A percentile compares a stretch with the other conserved stretches of the same genome.
Conservation (phyloP, 768 basidiomycete species). For the Aureoboletus auriporus region DNA sequence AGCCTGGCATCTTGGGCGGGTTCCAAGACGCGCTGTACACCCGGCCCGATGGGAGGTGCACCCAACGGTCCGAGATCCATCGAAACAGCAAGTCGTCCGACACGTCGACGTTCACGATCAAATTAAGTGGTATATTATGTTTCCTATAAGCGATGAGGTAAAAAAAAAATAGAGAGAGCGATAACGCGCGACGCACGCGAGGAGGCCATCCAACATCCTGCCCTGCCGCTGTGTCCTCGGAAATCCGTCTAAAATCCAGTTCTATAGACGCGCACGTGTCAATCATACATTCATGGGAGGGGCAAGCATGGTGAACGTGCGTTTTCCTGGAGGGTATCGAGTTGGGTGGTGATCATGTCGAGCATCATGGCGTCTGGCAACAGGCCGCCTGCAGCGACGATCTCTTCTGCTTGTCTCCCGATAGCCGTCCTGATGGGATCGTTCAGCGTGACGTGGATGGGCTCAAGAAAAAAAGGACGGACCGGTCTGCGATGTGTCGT, state of each 20-base stretch:
- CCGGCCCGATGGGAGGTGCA: constrained; percentile 81
- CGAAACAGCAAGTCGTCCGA: constrained; percentile 76
- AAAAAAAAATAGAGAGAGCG: not conserved
- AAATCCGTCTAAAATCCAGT: constrained; percentile 91
- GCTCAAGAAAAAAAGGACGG: constrained; percentile 10
- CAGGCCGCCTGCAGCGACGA: constrained; percentile 73
- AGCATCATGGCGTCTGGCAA: constrained; percentile 77
- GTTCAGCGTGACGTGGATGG: not conserved
- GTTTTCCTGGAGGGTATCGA: constrained; percentile 60
- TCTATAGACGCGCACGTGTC: constrained; percentile 37
- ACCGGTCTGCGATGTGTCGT: constrained; percentile 71
- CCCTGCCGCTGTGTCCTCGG: constrained; percentile 84
- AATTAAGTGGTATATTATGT: constrained; percentile 60
- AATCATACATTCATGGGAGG: constrained; percentile 7
- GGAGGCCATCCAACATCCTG: constrained; percentile 65
- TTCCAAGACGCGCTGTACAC: constrained; percentile 88
- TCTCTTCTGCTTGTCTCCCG: constrained; percentile 68
- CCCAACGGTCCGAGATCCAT: constrained; percentile 82
- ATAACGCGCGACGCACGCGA: constrained; percentile 44
- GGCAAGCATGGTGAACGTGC: too few species aligned
- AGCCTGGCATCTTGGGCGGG: constrained; percentile 68
- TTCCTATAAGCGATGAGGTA: constrained; percentile 37
- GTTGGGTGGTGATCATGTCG: constrained; percentile 64
- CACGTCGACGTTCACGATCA: constrained; percentile 81
- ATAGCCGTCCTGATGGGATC: constrained; percentile 51